Base-by-base conservation (phyloP, 805 yeast species). In the Metschnikowia koreensis region DNA sequence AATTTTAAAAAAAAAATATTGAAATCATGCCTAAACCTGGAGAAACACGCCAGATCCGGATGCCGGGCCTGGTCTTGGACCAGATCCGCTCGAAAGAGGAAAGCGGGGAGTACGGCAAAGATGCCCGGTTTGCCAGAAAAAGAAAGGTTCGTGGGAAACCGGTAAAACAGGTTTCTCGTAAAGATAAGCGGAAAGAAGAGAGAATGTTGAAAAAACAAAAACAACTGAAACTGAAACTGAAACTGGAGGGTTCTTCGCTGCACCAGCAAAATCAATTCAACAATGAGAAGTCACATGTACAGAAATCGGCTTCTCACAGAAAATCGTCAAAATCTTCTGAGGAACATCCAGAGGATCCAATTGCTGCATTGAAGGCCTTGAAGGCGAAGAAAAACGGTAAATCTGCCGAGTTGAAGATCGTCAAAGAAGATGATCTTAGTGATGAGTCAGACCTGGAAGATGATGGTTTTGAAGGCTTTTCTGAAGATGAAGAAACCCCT, bases 31-130 rank as follows among this genome's bases (percentile, higher is more conserved):
- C 53, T 10, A 47, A 45, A 15, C 38, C 50, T 12, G 53, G 54
- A 8, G 68, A 65, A 26, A 47, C 49, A 26, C 81, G 79, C 56
- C 79, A 74, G n/a, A 82, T 81, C 48, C 72, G 82, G 52, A 67
- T 83, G 22, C 87, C 87, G 1, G 84, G 83, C 1, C 59, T 66
- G 36, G 63, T 82, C 15, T 62, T 83, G 43, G 86, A 83, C 55
- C 81, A 81, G 63, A 70, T 83, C 49, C 62, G 71, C 38, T 64
- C 62, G 16, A 67, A 61, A 11, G 70, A 79, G 64, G 76, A 69
- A n/a, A 65, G 61, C 26, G 80, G 80, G 17, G 80, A 72, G 31
- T 72, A 70, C 39, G 70, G 73, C 37, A 77, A 75, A 53, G 74
- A 70, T 37, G 38, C 48, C 13, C 51, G 69, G 48, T 55, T 57